Percentiles rank a stretch among this genome's conserved stretches.
phyloP scores from a whole-genome alignment of 2,329 filamentous ascomycete species.

The Colletotrichum australisinense region DNA sequence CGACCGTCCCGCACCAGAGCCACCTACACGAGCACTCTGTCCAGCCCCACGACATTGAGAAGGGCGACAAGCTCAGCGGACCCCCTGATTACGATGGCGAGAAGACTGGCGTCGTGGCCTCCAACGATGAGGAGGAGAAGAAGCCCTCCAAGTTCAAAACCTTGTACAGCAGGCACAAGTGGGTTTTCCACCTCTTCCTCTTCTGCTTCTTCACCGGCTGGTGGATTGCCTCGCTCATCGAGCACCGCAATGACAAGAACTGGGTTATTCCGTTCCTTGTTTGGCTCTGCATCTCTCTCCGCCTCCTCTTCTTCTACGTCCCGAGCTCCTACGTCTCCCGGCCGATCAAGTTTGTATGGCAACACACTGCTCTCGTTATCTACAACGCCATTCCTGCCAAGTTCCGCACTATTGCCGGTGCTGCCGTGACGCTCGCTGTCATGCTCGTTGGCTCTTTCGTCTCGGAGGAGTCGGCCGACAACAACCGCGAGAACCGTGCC shows the following conservation, averaged over 20 bases:
- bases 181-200: slow-evolving; percentile 59
- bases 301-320: slow-evolving; percentile 79
- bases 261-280: slow-evolving; percentile 89
- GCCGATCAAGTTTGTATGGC: slow-evolving; percentile 77
- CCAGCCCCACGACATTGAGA: slow-evolving; percentile 39
- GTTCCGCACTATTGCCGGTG: slow-evolving; percentile 72
- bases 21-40: slow-evolving; percentile 44
- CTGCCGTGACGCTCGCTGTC: slow-evolving; percentile 72
- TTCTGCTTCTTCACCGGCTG: slow-evolving; percentile 65
- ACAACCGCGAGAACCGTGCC: slow-evolving; percentile 83
- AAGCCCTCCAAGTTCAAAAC: slow-evolving; percentile 41
- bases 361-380: slow-evolving; percentile 68
- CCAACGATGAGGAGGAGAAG: slow-evolving; percentile 40
- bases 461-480: slow-evolving; percentile 77
- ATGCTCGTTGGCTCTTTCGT: slow-evolving; percentile 84
- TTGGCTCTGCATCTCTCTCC: slow-evolving; percentile 79
- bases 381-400: slow-evolving; percentile 74
- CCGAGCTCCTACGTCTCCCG: slow-evolving; percentile 74
- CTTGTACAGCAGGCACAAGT: slow-evolving; percentile 58
- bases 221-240: slow-evolving; percentile 81
- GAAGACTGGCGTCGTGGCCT: slow-evolving; percentile 49
- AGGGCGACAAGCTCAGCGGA: slow-evolving; percentile 37
- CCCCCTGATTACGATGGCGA: slow-evolving; percentile 54
- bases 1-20: slow-evolving; percentile 50
- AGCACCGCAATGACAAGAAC: slow-evolving; percentile 78